Conservation (phyloP, 495 filamentous ascomycete species). For the Immersiella caudata region DNA sequence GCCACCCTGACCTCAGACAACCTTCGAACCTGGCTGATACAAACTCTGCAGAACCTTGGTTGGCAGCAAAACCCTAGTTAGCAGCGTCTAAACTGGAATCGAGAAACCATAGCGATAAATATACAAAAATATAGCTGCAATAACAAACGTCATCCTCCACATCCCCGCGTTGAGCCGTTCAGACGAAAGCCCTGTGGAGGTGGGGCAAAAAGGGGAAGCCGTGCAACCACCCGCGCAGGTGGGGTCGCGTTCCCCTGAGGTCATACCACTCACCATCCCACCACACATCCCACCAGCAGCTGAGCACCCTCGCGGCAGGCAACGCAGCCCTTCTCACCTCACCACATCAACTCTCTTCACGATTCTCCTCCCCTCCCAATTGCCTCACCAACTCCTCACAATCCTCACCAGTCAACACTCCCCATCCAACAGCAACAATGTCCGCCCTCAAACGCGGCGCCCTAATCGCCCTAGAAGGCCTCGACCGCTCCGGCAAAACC, state of each 20-base stretch:
- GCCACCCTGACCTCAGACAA: no score
- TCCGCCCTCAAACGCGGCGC: constrained; percentile 64
- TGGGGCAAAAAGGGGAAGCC: neutral
- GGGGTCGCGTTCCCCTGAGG: constrained; percentile 9
- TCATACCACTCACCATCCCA: constrained; percentile 26
- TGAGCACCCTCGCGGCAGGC: neutral
- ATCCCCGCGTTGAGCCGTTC: neutral
- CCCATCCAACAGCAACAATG: constrained; percentile 13
- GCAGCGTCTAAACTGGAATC: no score
- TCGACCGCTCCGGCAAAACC: constrained; percentile 94
- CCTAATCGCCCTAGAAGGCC: constrained; percentile 88
- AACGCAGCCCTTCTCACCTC: neutral
- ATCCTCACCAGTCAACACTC: neutral
- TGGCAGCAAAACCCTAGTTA: no score
- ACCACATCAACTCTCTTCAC: neutral
- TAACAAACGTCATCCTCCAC: neutral
- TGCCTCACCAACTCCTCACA: neutral
- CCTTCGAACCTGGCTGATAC: no score
- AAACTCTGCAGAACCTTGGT: no score
- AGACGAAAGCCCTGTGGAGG: neutral
- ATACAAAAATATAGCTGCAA: neutral
- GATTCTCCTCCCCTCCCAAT: neutral
- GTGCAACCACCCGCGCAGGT: constrained; percentile 2
- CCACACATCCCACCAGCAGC: neutral
- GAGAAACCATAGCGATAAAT: no score